Base-by-base conservation (phyloP, 2,329 filamentous ascomycete genomes). In the Beauveria asiatica region DNA sequence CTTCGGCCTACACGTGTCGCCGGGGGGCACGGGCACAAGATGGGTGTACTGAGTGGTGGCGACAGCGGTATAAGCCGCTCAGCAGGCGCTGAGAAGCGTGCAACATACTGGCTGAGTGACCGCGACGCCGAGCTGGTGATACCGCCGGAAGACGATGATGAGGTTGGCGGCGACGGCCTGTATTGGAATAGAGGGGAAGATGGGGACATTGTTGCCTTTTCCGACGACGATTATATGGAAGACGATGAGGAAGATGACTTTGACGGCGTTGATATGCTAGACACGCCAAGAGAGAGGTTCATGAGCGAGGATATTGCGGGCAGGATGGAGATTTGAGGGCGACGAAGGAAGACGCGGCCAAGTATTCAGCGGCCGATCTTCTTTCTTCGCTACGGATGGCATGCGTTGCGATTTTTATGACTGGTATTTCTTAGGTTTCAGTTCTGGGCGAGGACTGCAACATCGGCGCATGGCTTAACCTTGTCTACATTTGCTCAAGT, bases 41-140 rank as follows among this genome's bases (percentile, higher is more conserved):
- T 37, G 25, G 58, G 58, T 7, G 37, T 44, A 55, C 50, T 64
- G 59, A 37, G 64, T n/a, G 39, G 62, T 3, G 50, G 17, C n/a
- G 52, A 55, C 21, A 44, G 65, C 41, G 57, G 56, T 33, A 21
- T 59, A 17, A 54, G 57, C 30, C 27, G 49, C 27, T 33, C 49
- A 6, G 50, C 41, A 8, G 70, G 71, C 11, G 72, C 73, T 4
- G 67, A 70, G 67, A 97, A 97, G 77, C 87, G 92, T 51, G 90
- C 91, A 16, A 84, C 83, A 63, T 97, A 90, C 73, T 97, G 92
- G 93, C 82, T 97, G 3, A 91, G 92, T 46, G 86, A 90, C 63
- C 80, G 77, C 56, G 75, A 81, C 57, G 81, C 78, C 6, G 76
- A 79, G 66, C 70, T 79, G 37, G 70, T 82, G 5, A 72, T 73